phyloP scores from a whole-genome alignment of 768 basidiomycete species.

The Gloeopeniophorella convolvens region DNA sequence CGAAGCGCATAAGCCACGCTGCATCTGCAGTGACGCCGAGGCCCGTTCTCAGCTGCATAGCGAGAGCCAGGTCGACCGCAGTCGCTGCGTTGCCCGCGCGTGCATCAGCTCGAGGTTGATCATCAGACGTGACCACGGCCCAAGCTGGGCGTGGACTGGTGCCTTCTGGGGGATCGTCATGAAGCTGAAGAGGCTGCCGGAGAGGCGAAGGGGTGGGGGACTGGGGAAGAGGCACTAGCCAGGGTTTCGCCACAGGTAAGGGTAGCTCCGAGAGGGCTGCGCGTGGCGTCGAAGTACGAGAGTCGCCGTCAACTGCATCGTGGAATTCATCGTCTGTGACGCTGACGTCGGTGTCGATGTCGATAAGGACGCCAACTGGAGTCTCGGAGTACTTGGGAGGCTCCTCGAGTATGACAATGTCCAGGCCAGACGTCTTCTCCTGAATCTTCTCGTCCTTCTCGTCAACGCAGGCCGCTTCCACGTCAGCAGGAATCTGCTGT shows the following conservation, averaged over 20 bases:
- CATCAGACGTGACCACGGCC: constrained; percentile 12
- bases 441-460: constrained; percentile 5
- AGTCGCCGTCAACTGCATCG: background rate
- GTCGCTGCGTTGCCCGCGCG: constrained; percentile 35
- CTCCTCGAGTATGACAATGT: background rate
- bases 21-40: constrained; percentile 65
- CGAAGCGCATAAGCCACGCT: constrained; percentile 72
- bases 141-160: constrained; percentile 5
- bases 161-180: constrained; percentile 1
- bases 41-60: constrained; percentile 72
- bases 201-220: constrained; percentile 21
- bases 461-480: constrained; percentile 4
- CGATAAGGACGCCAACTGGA: constrained; percentile 5
- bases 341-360: constrained; percentile 7
- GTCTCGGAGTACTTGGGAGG: background rate
- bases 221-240: constrained; percentile 19
- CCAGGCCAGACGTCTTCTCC: background rate
- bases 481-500: background rate
- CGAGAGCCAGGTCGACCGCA: constrained; percentile 58
- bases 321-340: constrained; percentile 7
- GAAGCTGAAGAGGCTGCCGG: constrained; percentile 18
- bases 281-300: background rate
- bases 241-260: constrained; percentile 11
- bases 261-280: constrained; percentile 1
- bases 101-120: constrained; percentile 21